A percentile compares a stretch with the other conserved stretches of the same genome.
These are phyloP conservation scores for Intubia oerlemansii DNA, from an alignment of 2,329 filamentous ascomycete genomes.

Conservation along the genomic window DNA sequence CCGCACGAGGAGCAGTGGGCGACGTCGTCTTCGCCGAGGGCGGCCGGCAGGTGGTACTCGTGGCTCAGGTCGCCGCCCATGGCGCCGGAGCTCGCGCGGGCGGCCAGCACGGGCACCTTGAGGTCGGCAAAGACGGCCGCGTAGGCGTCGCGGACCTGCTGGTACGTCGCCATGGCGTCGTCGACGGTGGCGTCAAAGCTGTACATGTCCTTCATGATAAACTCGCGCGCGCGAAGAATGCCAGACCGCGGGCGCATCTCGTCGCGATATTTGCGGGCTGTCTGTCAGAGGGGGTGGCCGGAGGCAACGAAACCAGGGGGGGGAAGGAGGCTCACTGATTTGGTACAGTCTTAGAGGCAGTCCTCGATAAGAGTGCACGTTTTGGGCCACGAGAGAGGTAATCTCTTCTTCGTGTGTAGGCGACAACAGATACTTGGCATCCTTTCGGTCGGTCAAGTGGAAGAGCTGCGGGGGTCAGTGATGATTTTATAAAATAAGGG, in stretches of 20 bases:
- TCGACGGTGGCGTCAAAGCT: slow-evolving; percentile 59
- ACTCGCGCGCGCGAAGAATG: slow-evolving; percentile 71
- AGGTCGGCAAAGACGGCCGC: slow-evolving; percentile 59
- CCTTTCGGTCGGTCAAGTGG: slow-evolving; percentile 57
- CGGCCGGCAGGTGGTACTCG: slow-evolving; percentile 72
- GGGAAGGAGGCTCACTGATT: slow-evolving; percentile 38
- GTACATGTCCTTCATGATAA: slow-evolving; percentile 96
- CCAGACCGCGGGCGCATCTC: slow-evolving; percentile 78
- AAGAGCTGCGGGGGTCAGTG: slow-evolving; percentile 39
- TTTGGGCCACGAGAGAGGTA: slow-evolving; percentile 52
- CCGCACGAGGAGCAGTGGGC: slow-evolving; percentile 53
- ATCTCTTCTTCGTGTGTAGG: slow-evolving; percentile 97
- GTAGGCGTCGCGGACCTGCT: slow-evolving; percentile 53
- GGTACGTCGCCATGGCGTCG: slow-evolving; percentile 63
- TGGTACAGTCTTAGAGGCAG: slow-evolving; percentile 80
- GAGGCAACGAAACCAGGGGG: too few species aligned
- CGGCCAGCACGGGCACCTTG: slow-evolving; percentile 63
- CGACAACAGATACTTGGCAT: slow-evolving; percentile 52
- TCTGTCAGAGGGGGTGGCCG: neutral
- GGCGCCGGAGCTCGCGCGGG: slow-evolving; percentile 80
- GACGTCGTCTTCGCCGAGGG: slow-evolving; percentile 68
- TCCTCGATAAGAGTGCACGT: slow-evolving; percentile 64
- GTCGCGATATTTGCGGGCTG: slow-evolving; percentile 83
- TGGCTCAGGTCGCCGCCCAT: slow-evolving; percentile 90
- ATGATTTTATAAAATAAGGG: too few species aligned